phyloP scores from a whole-genome alignment of 2,329 filamentous ascomycete genomes.

The Diaporthe sp. region DNA sequence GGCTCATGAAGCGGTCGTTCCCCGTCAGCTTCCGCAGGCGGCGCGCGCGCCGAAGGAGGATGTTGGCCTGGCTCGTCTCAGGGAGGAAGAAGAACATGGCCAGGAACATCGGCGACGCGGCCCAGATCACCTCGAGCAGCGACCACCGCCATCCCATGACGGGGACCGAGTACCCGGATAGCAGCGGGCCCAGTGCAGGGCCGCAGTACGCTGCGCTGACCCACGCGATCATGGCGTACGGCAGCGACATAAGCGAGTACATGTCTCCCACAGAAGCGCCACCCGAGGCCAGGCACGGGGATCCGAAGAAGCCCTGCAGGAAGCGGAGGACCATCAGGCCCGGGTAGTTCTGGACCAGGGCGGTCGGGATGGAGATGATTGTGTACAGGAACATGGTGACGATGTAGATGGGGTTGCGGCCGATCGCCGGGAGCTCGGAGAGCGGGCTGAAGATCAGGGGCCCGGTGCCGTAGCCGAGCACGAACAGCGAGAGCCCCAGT shows the following conservation, averaged over 20 bases:
- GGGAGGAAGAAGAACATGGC: constrained; percentile 74
- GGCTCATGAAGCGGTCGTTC: constrained; percentile 68
- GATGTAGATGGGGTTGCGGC: constrained; percentile 78
- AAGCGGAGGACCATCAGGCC: constrained; percentile 76
- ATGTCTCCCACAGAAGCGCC: constrained; percentile 67
- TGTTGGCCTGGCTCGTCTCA: constrained; percentile 72
- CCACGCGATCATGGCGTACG: constrained; percentile 73
- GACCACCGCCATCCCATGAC: constrained; percentile 75
- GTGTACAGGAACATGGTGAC: constrained; percentile 78
- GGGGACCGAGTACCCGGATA: constrained; percentile 72
- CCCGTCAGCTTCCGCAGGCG: constrained; percentile 74
- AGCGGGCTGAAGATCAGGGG: constrained; percentile 71
- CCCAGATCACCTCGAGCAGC: constrained; percentile 75
- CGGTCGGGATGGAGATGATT: constrained; percentile 75
- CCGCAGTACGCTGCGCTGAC: constrained; percentile 62
- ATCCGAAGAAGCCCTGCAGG: constrained; percentile 76
- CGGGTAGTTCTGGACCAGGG: constrained; percentile 73
- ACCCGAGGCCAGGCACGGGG: constrained; percentile 74
- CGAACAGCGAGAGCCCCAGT: constrained; percentile 70
- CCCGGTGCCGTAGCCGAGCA: constrained; percentile 59
- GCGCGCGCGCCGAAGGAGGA: constrained; percentile 72
- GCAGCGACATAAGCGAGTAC: constrained; percentile 68
- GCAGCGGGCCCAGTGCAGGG: constrained; percentile 71
- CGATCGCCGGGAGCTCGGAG: constrained; percentile 70
- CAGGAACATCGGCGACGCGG: constrained; percentile 70